A percentile compares a stretch with the other conserved stretches of the same genome.
phyloP scores from a whole-genome alignment of 2,329 filamentous ascomycete species.

The Trichoderma aggressivum region DNA sequence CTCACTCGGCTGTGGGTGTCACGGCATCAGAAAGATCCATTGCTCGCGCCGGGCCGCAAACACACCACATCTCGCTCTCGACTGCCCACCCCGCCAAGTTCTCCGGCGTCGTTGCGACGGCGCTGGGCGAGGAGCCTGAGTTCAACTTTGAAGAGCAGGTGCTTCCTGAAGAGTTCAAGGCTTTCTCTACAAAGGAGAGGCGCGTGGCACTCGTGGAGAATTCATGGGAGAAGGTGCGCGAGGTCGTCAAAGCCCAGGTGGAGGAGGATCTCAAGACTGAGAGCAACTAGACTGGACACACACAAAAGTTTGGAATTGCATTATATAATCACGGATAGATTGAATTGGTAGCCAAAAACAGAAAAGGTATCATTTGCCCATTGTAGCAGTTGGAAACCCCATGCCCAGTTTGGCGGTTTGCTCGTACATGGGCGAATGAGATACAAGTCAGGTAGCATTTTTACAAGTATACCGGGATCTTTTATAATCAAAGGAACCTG shows the following conservation, averaged over 20 bases:
- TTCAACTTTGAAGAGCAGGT: conserved; percentile 73
- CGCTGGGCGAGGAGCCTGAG: conserved; percentile 63
- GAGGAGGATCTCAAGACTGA: conserved; percentile 13
- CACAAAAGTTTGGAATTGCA: background rate
- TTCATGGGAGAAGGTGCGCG: conserved; percentile 71
- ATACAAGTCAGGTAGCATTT: background rate
- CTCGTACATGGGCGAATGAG: background rate
- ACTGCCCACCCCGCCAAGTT: conserved; percentile 98
- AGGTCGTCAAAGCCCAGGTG: conserved; percentile 74
- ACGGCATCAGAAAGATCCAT: conserved; percentile 71
- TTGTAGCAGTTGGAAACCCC: background rate
- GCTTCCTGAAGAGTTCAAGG: conserved; percentile 77
- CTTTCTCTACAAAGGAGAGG: conserved; percentile 71
- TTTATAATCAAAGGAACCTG: background rate
- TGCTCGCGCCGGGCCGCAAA: conserved; percentile 45
- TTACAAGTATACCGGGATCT: background rate
- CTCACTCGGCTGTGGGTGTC: conserved; percentile 86
- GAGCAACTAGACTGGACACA: background rate
- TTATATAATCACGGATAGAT: background rate
- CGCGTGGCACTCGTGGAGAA: conserved; percentile 67
- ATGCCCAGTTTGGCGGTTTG: background rate
- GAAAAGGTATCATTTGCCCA: background rate
- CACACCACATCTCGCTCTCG: conserved; percentile 76
- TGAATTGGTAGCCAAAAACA: background rate
- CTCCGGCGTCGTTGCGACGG: conserved; percentile 75